Percentiles rank a stretch among this genome's conserved stretches.
These are phyloP conservation scores for Chenopodium album DNA, from an alignment of 148 eudicot species.

Conservation along the genomic window DNA sequence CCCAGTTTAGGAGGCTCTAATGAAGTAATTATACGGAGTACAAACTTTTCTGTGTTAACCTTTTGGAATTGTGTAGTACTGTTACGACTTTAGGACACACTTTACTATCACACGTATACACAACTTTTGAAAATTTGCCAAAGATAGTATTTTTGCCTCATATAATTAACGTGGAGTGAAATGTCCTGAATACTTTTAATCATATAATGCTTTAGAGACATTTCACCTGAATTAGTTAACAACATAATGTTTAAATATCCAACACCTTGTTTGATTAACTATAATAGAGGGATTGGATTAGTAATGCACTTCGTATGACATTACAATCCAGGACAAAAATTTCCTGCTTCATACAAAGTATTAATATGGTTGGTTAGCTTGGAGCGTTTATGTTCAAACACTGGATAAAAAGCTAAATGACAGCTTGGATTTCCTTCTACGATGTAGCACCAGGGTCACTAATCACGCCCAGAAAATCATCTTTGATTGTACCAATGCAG, in stretches of 20 bases:
- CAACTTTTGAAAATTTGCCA: background rate
- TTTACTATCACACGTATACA: background rate
- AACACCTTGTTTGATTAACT: too few relatives aligned
- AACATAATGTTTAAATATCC: too few relatives aligned
- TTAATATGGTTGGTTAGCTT: too few relatives aligned
- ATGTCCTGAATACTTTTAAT: background rate
- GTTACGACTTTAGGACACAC: too few relatives aligned
- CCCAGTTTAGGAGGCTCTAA: background rate
- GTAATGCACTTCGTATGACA: background rate
- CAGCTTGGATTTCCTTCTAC: slow-evolving; percentile 6
- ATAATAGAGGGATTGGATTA: background rate
- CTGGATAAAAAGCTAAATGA: too few relatives aligned
- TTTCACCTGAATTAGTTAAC: background rate
- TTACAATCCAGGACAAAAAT: background rate
- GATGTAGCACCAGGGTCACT: slow-evolving; percentile 63
- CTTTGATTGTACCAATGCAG: slow-evolving; percentile 92
- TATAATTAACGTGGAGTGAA: too few relatives aligned
- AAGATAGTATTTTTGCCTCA: too few relatives aligned
- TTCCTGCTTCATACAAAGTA: background rate
- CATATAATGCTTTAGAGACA: background rate
- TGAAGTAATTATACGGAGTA: too few relatives aligned
- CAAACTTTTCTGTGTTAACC: too few relatives aligned
- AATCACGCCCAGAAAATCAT: slow-evolving; percentile 83
- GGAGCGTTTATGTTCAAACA: too few relatives aligned
- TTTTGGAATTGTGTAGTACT: too few relatives aligned